A percentile compares a stretch with the other conserved stretches of the same genome.
Conservation (phyloP, 768 basidiomycete genomes). For the Phylloporus sp. region DNA sequence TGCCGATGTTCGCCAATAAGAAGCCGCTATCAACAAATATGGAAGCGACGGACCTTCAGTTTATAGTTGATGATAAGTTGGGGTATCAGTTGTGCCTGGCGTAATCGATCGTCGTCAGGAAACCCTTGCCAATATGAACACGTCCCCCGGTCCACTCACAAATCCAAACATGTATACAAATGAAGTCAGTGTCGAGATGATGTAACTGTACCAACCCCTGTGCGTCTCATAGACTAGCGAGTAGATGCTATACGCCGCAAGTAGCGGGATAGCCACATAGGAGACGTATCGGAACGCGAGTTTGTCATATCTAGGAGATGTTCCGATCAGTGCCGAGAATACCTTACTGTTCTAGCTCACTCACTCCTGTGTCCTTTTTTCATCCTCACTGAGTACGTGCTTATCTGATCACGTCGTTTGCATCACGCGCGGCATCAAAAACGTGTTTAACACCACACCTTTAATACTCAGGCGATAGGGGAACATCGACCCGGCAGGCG, state of each 20-base stretch:
- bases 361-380: constrained; percentile 96
- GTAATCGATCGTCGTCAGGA: constrained; percentile 15
- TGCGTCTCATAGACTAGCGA: constrained; percentile 82
- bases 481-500: constrained; percentile 60
- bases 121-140: not conserved
- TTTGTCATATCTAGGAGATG: constrained; percentile 66
- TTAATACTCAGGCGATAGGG: constrained; percentile 82
- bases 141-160: constrained; percentile 49
- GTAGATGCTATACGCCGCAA: constrained; percentile 74
- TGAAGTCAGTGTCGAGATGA: constrained; percentile 88
- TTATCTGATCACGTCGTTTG: constrained; percentile 56
- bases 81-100: constrained; percentile 77
- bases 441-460: constrained; percentile 44
- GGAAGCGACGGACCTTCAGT: constrained; percentile 61
- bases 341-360: constrained; percentile 30
- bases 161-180: constrained; percentile 98
- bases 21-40: constrained; percentile 4
- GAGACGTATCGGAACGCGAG: constrained; percentile 95
- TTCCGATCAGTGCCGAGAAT: constrained; percentile 5
- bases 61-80: constrained; percentile 97
- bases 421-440: constrained; percentile 8
- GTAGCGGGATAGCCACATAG: constrained; percentile 79
- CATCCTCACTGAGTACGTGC: constrained; percentile 93
- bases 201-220: constrained; percentile 94
- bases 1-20: constrained; percentile 30